phyloP scores from a whole-genome alignment of 2,329 filamentous ascomycete genomes.

The Orbilia blumenaviensis region DNA sequence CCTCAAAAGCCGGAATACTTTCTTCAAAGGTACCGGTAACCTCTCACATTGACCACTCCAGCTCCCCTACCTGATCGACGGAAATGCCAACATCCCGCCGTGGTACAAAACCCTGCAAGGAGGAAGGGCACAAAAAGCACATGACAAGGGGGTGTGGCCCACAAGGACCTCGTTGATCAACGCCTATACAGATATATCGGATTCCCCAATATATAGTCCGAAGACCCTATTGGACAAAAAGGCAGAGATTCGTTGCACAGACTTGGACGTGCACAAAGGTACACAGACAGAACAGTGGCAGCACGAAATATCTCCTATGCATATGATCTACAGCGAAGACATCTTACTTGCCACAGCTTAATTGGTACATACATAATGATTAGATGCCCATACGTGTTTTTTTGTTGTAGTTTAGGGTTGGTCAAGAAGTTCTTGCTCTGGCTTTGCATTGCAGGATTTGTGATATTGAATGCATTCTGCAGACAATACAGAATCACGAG shows the following conservation, averaged over 20 bases:
- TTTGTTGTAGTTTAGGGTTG: not conserved
- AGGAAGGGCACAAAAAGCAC: slow-evolving; percentile 2
- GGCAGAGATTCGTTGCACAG: not conserved
- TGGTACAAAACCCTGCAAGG: slow-evolving; percentile 11
- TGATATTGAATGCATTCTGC: not conserved
- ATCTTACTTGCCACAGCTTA: slow-evolving; percentile 19
- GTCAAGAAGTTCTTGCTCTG: not conserved
- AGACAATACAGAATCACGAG: not conserved
- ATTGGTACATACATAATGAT: not conserved
- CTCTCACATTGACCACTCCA: not conserved
- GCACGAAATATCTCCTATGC: not conserved
- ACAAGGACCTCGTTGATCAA: not conserved
- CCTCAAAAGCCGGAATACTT: not conserved
- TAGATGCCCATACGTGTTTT: too few species aligned
- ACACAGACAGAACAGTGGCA: not conserved
- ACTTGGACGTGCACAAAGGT: too few species aligned
- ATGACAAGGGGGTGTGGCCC: slow-evolving; percentile 8
- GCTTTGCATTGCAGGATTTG: slow-evolving; percentile 4
- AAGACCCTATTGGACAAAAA: not conserved
- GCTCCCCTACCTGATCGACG: not conserved
- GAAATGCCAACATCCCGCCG: slow-evolving; percentile 19
- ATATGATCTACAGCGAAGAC: slow-evolving; percentile 4
- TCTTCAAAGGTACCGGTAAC: not conserved
- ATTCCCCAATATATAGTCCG: not conserved
- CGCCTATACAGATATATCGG: not conserved